Evolutionary conservation across 352 stramenopile species (phyloP), one percentile per base, ranked within the genome.

Genomic region (Elongisporangium senticosum): DNA sequence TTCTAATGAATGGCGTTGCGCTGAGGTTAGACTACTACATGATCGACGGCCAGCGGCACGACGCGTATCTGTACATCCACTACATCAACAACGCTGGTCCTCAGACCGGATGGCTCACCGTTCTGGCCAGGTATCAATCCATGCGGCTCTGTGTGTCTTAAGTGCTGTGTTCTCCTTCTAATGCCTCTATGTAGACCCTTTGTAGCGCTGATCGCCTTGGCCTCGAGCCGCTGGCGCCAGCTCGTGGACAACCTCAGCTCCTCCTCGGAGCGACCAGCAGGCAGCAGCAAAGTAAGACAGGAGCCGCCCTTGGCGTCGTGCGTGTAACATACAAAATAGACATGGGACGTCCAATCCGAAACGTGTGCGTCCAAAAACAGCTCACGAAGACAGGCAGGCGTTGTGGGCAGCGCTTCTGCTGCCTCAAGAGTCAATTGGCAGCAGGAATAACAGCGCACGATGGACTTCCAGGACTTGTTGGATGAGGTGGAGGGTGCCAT

Each of bases 21-120:
- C 43, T 33, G 22, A 40, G 19, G 58, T 49, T 61, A 90, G 84
- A 95, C 56, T 95, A 95, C 52, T 95, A 95, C 65, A 68, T 93
- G 68, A 95, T 95, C 67, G 71, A 93, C 51, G 83, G 82, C 20
- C 75, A 81, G 21, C 79, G 78, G 22, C 86, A 95, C 64, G 77
- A 90, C 22, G 86, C 86, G 14, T 93, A 92, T 57, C 68, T 95
- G 24, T 95, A 93, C 64, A 95, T 95, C 51, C 71, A 64, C 37
- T 93, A 93, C 65, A 79, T 95, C 47, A 95, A 95, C 59, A 83
- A 81, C 24, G 83, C 80, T 2, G 59, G 65, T 19, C 70, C 79
- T 17, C 83, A 80, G 47, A 64, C 64, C 33, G 69, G 79, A 14
- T 95, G 85, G 85, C 67, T 93, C 24, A 78, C 90, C 56, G 54